Conservation (phyloP, 2,329 filamentous ascomycete genomes). For the Pezicula neosporulosa region DNA sequence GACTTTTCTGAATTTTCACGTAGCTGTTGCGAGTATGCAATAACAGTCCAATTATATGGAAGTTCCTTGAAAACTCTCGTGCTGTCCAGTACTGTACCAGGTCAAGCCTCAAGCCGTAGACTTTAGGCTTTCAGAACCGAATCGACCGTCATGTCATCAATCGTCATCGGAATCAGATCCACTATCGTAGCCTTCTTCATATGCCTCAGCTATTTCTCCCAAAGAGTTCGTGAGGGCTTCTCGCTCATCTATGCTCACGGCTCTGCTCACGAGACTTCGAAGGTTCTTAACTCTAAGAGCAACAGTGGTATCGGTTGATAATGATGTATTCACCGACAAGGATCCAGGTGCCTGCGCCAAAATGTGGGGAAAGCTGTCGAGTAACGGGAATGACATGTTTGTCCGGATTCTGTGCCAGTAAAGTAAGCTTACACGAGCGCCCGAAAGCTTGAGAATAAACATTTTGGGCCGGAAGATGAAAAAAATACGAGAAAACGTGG, state of each 20-base stretch:
- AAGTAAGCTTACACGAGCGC: conserved; percentile 1
- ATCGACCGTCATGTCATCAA: conserved; percentile 8
- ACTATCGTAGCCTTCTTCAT: conserved; percentile 83
- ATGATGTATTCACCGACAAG: conserved; percentile 51
- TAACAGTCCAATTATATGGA: no score
- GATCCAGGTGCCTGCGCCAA: conserved; percentile 45
- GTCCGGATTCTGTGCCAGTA: conserved; percentile 33
- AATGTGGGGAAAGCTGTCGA: conserved; percentile 81
- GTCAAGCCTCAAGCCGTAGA: no score
- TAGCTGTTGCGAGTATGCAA: no score
- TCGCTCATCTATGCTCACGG: conserved; percentile 71
- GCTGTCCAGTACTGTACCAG: no score
- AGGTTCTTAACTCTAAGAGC: conserved; percentile 64
- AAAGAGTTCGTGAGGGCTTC: conserved; percentile 81
- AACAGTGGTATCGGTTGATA: conserved; percentile 76
- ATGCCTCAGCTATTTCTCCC: conserved; percentile 79
- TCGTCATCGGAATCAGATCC: conserved; percentile 68
- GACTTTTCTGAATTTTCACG: no score
- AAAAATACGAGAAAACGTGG: conserved; percentile 3
- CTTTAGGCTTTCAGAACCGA: not conserved
- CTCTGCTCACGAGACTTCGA: conserved; percentile 59
- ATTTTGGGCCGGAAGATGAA: not conserved
- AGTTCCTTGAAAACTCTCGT: no score
- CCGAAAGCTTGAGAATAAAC: conserved; percentile 35
- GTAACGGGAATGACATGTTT: conserved; percentile 65